phyloP scores from a whole-genome alignment of 306 rosid species.

The Rosa chinensis region DNA sequence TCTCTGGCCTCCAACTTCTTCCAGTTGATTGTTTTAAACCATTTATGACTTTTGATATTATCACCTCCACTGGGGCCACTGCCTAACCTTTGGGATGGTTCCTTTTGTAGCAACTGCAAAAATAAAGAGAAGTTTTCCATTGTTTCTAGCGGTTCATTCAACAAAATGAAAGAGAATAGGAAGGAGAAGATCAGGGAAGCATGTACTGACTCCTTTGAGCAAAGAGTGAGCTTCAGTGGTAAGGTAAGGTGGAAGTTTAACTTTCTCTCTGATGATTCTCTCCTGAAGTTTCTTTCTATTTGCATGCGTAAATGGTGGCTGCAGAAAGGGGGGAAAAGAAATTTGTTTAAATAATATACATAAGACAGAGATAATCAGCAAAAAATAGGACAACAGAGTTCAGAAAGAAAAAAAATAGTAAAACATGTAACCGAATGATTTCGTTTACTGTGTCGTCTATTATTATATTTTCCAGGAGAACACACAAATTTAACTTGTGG shows the following conservation, averaged over 20 bases:
- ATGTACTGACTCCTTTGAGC: constrained; percentile 83
- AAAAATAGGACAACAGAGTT: background rate
- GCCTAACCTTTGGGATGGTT: constrained; percentile 75
- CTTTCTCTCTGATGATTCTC: constrained; percentile 81
- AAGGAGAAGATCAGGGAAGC: constrained; percentile 5
- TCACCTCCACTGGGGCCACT: constrained; percentile 80
- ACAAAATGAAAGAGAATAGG: background rate
- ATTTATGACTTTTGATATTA: constrained; percentile 70
- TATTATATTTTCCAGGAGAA: background rate
- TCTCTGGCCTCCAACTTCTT: constrained; percentile 87
- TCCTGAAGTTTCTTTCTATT: constrained; percentile 96
- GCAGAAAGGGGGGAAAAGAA: constrained; percentile 32
- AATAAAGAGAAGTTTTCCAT: constrained; percentile 13
- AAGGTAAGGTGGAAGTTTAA: constrained; percentile 79
- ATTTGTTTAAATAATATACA: background rate
- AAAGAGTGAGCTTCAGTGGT: constrained; percentile 84
- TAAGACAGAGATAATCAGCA: background rate
- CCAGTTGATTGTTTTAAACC: constrained; percentile 88
- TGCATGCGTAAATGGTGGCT: constrained; percentile 81
- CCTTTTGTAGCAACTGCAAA: constrained; percentile 81
- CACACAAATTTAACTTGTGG: background rate
- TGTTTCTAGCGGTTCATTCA: background rate
- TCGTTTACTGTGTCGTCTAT: background rate
- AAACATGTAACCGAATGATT: background rate
- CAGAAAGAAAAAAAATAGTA: too few relatives aligned